A percentile compares a stretch with the other conserved stretches of the same genome.
These are phyloP conservation scores for Diversispora eburnea DNA, from an alignment of 192 early-diverging fungal genomes.

Conservation along the genomic window DNA sequence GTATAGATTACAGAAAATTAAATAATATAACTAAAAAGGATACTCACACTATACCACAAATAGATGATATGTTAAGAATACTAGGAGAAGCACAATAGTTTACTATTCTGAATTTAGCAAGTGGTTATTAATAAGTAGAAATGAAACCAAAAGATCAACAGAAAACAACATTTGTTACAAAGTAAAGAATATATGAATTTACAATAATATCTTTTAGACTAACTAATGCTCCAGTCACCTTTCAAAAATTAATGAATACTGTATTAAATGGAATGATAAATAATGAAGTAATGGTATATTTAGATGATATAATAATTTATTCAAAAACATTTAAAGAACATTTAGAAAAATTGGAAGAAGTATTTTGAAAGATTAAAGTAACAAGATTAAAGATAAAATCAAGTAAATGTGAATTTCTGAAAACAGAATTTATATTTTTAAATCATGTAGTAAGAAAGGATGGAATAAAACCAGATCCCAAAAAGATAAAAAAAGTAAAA, in stretches of 20 bases:
- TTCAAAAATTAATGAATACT: conserved; percentile 19
- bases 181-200: conserved; percentile 22
- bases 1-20: conserved; percentile 42
- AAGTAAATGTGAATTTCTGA: not conserved
- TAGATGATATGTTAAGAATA: conserved; percentile 36
- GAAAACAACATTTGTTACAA: conserved; percentile 31
- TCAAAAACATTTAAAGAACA: conserved; percentile 32
- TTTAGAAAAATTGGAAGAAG: not conserved
- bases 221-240: conserved; percentile 27
- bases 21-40: conserved; percentile 41
- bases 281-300: conserved; percentile 22
- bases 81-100: not conserved
- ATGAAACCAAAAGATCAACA: not conserved
- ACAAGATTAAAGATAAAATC: not conserved
- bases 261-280: conserved; percentile 8
- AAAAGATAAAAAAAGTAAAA: not conserved
- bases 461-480: not conserved
- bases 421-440: not conserved
- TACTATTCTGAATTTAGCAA: conserved; percentile 22
- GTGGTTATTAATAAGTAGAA: conserved; percentile 29
- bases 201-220: conserved; percentile 34
- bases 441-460: not conserved
- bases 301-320: conserved; percentile 39
- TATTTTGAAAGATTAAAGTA: not conserved
- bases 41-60: conserved; percentile 38